Percentiles rank a stretch among this genome's conserved stretches.
Evolutionary conservation across 2,329 filamentous ascomycete species (phyloP).

Genomic region (Aspergillus neotritici): DNA sequence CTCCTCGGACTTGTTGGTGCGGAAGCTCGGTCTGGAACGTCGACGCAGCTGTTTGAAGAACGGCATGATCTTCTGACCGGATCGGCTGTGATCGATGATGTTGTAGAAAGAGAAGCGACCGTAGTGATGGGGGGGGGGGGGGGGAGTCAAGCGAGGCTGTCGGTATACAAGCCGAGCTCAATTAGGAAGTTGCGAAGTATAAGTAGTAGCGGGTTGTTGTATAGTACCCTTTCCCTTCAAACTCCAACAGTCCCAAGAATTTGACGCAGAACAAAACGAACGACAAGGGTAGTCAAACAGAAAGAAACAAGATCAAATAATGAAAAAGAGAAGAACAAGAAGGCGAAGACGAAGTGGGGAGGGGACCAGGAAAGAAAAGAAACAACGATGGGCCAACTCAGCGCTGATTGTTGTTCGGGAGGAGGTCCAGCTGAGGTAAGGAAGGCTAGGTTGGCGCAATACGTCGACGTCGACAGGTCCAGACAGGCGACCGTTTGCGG

Average conservation of each 20-base stretch:
- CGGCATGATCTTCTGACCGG: constrained; percentile 36
- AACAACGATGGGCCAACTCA: constrained; percentile 3
- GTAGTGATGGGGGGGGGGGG: not conserved
- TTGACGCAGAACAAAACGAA: constrained; percentile 2
- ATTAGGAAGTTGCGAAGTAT: constrained; percentile 6
- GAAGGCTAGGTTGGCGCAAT: not conserved
- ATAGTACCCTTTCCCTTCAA: too few relatives aligned
- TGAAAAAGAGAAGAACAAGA: constrained; percentile 3
- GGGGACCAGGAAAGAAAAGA: constrained; percentile 2
- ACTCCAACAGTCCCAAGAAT: constrained; percentile 1
- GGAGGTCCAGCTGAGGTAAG: not conserved
- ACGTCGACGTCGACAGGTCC: too few relatives aligned
- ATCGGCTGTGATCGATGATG: not conserved
- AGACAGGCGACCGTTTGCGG: too few relatives aligned
- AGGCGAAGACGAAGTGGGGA: not conserved
- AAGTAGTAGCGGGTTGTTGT: not conserved
- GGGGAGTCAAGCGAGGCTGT: not conserved
- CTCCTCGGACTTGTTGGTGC: constrained; percentile 46
- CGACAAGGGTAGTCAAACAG: constrained; percentile 7
- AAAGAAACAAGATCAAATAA: constrained; percentile 4
- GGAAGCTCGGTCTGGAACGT: constrained; percentile 69
- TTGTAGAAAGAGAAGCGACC: not conserved
- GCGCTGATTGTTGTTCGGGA: not conserved
- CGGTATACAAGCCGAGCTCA: constrained; percentile 2
- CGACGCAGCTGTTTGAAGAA: constrained; percentile 74